Percentiles rank a stretch among this genome's conserved stretches.
phyloP scores from a whole-genome alignment of 2,329 filamentous ascomycete species.

The Hypoxylon sp. region DNA sequence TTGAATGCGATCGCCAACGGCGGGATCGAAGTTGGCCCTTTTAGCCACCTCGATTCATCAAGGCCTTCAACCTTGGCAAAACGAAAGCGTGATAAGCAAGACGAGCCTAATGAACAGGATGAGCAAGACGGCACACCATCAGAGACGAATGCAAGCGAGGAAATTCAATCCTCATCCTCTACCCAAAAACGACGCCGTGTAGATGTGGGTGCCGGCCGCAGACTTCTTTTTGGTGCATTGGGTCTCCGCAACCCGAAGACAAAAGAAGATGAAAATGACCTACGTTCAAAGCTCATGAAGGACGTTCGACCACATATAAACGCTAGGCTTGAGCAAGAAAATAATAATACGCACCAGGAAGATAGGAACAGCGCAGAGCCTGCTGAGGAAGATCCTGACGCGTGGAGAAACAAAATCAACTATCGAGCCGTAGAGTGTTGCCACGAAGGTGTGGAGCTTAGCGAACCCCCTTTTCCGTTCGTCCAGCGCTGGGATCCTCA shows the following conservation, averaged over 20 bases:
- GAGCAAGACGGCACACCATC: constrained; percentile 11
- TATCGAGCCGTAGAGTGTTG: constrained; percentile 88
- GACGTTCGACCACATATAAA: constrained; percentile 62
- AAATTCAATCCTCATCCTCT: constrained; percentile 38
- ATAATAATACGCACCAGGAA: constrained; percentile 44
- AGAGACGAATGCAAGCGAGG: constrained; percentile 24
- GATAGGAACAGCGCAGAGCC: constrained; percentile 23
- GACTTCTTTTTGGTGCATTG: constrained; percentile 80
- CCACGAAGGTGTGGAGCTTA: constrained; percentile 76
- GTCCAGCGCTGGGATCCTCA: constrained; percentile 89
- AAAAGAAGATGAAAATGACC: constrained; percentile 75
- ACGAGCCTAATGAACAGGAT: constrained; percentile 9
- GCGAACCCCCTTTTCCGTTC: constrained; percentile 89
- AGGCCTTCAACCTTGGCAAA: constrained; percentile 33
- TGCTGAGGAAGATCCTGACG: constrained; percentile 67
- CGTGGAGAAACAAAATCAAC: constrained; percentile 81
- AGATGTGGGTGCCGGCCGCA: constrained; percentile 72
- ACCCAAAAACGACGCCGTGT: constrained; percentile 55
- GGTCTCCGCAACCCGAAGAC: constrained; percentile 78
- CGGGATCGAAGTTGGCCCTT: constrained; percentile 63
- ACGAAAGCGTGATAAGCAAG: constrained; percentile 46
- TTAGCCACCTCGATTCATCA: constrained; percentile 28
- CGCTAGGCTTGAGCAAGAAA: constrained; percentile 52
- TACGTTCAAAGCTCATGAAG: constrained; percentile 72
- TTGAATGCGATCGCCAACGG: constrained; percentile 66